These are phyloP conservation scores for Quercus ilex DNA, from an alignment of 306 rosid species.

Conservation along the genomic window DNA sequence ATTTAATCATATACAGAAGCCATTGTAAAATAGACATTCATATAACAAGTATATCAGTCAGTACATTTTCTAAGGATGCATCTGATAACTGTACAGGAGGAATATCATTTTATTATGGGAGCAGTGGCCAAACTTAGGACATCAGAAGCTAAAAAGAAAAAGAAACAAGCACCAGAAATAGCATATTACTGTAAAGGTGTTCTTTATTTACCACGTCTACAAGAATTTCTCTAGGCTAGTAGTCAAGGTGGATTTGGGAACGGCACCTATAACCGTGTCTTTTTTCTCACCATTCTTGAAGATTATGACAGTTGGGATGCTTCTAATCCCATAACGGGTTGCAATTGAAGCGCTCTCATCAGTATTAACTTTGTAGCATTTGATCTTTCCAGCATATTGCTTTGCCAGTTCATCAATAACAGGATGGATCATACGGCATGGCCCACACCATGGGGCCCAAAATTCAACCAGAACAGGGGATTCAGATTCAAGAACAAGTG, in stretches of 20 bases:
- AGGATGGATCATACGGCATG: constrained; percentile 97
- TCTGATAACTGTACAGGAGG: constrained; percentile 51
- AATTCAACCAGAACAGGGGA: constrained; percentile 80
- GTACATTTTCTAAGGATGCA: constrained; percentile 27
- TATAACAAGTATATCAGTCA: constrained; percentile 8
- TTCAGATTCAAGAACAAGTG: constrained; percentile 59
- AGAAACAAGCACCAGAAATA: constrained; percentile 27
- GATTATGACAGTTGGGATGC: constrained; percentile 86
- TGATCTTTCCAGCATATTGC: constrained; percentile 67
- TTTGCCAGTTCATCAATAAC: constrained; percentile 67
- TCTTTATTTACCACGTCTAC: constrained; percentile 42
- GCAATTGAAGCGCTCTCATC: constrained; percentile 71
- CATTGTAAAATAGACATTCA: not conserved
- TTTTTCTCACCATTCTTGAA: constrained; percentile 89
- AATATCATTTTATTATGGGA: constrained; percentile 30
- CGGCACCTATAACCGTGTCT: constrained; percentile 91
- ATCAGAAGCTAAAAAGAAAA: constrained; percentile 25
- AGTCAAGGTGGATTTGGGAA: constrained; percentile 80
- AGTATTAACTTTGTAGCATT: constrained; percentile 87
- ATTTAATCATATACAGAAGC: not conserved
- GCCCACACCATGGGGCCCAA: constrained; percentile 99
- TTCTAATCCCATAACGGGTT: constrained; percentile 72
- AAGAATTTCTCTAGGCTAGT: constrained; percentile 80
- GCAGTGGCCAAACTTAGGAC: constrained; percentile 30
- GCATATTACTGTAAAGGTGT: constrained; percentile 30